Evolutionary conservation across 2,329 filamentous ascomycete species (phyloP), one percentile per base, ranked within the genome.

Genomic region (Uncinocarpus reesii): DNA sequence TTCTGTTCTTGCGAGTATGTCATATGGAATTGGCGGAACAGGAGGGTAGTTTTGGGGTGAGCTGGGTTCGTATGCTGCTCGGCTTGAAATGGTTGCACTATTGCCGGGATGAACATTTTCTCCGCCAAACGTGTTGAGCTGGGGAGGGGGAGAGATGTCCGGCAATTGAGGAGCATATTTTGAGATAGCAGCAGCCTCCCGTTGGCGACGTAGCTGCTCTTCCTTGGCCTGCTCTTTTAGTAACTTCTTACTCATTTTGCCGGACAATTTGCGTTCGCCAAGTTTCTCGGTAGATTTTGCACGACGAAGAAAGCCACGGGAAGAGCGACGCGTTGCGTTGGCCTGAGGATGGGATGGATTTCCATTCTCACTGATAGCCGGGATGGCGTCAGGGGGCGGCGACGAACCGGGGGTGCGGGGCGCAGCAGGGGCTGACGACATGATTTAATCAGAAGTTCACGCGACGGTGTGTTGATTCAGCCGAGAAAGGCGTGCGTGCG

Each of bases 1-100:
- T 72, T 93, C 86, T 29, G 84, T 83, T 54, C 86, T 79, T 38
- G 84, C 80, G 62, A 92, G 92, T 11, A 86, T 84, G 59, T 94
- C 87, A 58, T 73, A 77, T 55, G 60, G 51, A 55, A 60, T 50
- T 36, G 55, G 50, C 20, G 43, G 50, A 11, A 47, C 38, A 7
- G 52, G 47, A 13, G 44, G 28, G 15, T 36, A 42, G 26, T 26
- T 58, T 55, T 55, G 44, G 57, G 47, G 49, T 56, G 55, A 47
- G 60, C 59, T 52, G 51, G 32, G 49, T 65, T 49, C 29, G 34
- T 62, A 50, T 66, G 60, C 41, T 11, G 51, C 10, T 51, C 66
- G 68, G 58, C 72, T 73, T 49, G 79, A 26, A 11, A 76, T 56
- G 77, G 67, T 59, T 77, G 36, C 75, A 51, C 79, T 65, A 6